Evolutionary conservation across 2,329 filamentous ascomycete genomes (phyloP).

Genomic region (Sporothrix sp.): DNA sequence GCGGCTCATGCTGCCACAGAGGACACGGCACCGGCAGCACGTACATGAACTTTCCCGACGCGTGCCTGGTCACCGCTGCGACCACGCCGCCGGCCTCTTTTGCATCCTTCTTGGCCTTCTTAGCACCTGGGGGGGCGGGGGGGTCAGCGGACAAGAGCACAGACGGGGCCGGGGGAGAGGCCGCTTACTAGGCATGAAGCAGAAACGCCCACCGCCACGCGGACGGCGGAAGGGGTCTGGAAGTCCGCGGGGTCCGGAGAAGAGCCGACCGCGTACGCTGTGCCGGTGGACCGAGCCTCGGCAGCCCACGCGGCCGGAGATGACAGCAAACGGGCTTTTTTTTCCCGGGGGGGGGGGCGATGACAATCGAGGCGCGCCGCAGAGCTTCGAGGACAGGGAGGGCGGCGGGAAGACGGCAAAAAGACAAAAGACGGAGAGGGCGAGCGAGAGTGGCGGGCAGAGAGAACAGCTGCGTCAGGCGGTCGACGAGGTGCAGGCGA

Average conservation of each 20-base stretch:
- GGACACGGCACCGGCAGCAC: constrained; percentile 23
- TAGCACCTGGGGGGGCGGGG: no score
- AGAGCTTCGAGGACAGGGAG: neutral
- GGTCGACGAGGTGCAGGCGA: constrained; percentile 2
- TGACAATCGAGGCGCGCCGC: no score
- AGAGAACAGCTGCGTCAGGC: neutral
- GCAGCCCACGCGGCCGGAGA: neutral
- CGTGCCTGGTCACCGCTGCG: constrained; percentile 44
- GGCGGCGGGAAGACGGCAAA: no score
- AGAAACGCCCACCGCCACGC: constrained; percentile 15
- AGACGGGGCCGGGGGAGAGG: no score
- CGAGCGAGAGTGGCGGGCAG: neutral
- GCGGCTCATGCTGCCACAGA: no score
- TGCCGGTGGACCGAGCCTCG: neutral
- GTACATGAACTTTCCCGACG: constrained; percentile 42
- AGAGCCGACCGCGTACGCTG: no score
- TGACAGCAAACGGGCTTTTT: no score
- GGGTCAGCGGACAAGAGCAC: no score
- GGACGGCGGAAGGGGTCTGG: constrained; percentile 10
- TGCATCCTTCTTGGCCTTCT: constrained; percentile 47
- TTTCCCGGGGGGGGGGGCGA: no score
- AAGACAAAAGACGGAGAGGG: neutral
- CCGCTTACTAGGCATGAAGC: constrained; percentile 19
- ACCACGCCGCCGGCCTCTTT: constrained; percentile 44
- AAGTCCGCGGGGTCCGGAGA: constrained; percentile 2